Conservation (phyloP, 1,139 yeast species). For the Saccharomyces hybrid region DNA sequence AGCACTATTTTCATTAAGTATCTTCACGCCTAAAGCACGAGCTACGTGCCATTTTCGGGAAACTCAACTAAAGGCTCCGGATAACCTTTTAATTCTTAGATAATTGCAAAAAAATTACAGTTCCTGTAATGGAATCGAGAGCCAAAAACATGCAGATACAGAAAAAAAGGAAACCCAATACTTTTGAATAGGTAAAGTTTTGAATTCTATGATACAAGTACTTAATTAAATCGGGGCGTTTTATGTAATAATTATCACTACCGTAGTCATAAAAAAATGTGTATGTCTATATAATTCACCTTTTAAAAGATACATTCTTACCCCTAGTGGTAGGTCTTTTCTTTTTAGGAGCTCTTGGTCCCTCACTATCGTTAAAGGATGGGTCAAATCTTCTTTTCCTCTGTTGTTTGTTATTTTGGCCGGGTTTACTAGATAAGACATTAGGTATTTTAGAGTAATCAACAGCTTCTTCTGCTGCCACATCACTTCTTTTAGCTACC, state of each 20-base stretch:
- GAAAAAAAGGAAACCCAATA: background rate
- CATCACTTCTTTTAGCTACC: conserved; percentile 10
- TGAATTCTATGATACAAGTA: too few species aligned
- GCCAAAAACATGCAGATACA: background rate
- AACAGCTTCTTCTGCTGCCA: conserved; percentile 26
- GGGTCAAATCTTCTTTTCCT: conserved; percentile 57
- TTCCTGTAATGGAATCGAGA: background rate
- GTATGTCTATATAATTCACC: conserved; percentile 8
- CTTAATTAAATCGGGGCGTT: too few species aligned
- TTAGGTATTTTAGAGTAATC: conserved; percentile 47
- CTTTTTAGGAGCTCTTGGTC: conserved; percentile 47
- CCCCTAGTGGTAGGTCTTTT: conserved; percentile 38
- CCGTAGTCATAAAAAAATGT: background rate
- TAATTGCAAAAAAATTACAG: background rate
- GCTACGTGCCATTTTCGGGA: background rate
- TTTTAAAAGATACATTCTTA: conserved; percentile 43
- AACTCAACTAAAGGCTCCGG: background rate
- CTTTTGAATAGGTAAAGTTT: too few species aligned
- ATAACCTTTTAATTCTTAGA: background rate
- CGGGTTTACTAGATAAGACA: conserved; percentile 31
- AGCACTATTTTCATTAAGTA: background rate
- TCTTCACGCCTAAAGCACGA: background rate
- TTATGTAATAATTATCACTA: background rate
- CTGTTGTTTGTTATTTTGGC: conserved; percentile 19
- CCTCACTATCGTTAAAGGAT: conserved; percentile 39